These are phyloP conservation scores for Akanthomyces dipterigenus DNA, from an alignment of 2,329 filamentous ascomycete species.

Conservation along the genomic window DNA sequence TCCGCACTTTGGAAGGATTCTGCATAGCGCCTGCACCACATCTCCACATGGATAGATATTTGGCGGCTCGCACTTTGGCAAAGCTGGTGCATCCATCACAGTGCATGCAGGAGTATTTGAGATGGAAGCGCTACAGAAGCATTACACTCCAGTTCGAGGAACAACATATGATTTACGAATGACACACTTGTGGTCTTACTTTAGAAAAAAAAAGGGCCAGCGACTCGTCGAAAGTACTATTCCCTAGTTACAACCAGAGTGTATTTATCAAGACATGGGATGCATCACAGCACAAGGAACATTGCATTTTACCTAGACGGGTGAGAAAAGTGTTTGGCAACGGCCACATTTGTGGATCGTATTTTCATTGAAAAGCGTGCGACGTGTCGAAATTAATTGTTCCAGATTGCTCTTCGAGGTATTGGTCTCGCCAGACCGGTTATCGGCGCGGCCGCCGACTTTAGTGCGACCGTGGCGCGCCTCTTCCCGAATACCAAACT, in stretches of 20 bases:
- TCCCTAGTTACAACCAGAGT: background rate
- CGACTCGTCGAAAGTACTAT: background rate
- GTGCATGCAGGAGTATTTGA: too few species aligned
- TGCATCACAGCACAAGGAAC: background rate
- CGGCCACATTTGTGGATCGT: background rate
- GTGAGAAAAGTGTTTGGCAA: background rate
- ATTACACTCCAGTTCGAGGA: too few species aligned
- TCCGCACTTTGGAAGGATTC: conserved; percentile 2
- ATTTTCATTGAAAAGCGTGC: background rate
- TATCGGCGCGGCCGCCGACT: background rate
- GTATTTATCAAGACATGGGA: too few species aligned
- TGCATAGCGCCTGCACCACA: background rate
- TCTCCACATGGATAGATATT: conserved; percentile 11
- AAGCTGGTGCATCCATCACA: background rate
- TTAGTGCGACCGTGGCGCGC: background rate
- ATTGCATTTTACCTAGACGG: background rate
- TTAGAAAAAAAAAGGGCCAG: too few species aligned
- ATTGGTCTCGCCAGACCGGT: background rate
- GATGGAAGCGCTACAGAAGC: too few species aligned
- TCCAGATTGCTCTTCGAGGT: background rate
- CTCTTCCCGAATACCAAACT: conserved; percentile 1
- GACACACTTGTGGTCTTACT: too few species aligned
- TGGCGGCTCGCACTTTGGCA: background rate
- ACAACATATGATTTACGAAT: too few species aligned
- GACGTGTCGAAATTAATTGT: background rate